Evolutionary conservation across 805 yeast species (phyloP).

Genomic region (Candida patagonica): DNA sequence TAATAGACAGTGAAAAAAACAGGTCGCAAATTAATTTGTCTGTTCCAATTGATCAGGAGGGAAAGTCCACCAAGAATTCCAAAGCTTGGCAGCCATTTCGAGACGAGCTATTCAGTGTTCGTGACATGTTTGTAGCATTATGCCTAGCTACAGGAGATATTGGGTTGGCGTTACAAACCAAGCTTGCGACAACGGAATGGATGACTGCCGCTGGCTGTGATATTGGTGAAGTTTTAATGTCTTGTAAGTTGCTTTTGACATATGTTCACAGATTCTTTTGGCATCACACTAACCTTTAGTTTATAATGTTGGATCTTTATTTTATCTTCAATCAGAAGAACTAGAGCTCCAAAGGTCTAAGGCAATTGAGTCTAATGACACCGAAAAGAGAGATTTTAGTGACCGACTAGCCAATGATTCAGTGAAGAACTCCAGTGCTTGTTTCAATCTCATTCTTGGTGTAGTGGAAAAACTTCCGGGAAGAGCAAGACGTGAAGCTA

Average conservation of each 20-base stretch:
- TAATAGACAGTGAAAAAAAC: slow-evolving; percentile 15
- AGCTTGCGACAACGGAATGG: slow-evolving; percentile 55
- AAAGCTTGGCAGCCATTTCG: slow-evolving; percentile 45
- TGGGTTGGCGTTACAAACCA: slow-evolving; percentile 49
- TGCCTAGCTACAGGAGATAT: slow-evolving; percentile 63
- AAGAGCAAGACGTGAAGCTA: slow-evolving; percentile 29
- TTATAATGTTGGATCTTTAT: slow-evolving; percentile 60
- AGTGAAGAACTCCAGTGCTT: slow-evolving; percentile 23
- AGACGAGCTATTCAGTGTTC: slow-evolving; percentile 67
- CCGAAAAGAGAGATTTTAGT: neutral
- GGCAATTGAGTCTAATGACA: neutral
- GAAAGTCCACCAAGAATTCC: slow-evolving; percentile 7
- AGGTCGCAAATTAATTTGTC: slow-evolving; percentile 9
- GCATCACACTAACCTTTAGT: slow-evolving; percentile 21
- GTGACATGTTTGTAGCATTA: slow-evolving; percentile 66
- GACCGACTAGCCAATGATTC: slow-evolving; percentile 19
- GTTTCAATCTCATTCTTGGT: slow-evolving; percentile 37
- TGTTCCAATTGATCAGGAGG: slow-evolving; percentile 10
- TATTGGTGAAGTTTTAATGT: slow-evolving; percentile 51
- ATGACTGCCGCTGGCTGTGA: slow-evolving; percentile 67
- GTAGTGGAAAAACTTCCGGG: slow-evolving; percentile 35
- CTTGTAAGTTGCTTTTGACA: slow-evolving; percentile 27
- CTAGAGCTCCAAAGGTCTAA: slow-evolving; percentile 41
- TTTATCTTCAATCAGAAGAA: slow-evolving; percentile 58
- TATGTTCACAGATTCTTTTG: too few species aligned